Evolutionary conservation across 352 stramenopile species (phyloP).

Genomic region (Phytophthora capsici): DNA sequence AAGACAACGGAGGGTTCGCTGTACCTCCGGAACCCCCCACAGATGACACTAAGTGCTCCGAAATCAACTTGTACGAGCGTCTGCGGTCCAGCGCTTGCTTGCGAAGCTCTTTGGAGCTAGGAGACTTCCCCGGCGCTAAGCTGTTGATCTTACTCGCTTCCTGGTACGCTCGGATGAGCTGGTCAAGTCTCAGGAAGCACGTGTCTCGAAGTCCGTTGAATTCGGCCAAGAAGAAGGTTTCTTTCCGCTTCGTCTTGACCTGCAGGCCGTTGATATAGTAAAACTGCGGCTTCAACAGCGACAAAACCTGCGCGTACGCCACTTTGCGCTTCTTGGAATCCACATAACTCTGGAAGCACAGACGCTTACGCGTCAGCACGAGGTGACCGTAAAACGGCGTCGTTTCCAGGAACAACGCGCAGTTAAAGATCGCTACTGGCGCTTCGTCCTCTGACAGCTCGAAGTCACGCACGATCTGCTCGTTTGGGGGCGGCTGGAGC

Average conservation of each 20-base stretch:
- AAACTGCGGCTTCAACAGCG: constrained; percentile 82
- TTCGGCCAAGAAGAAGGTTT: constrained; percentile 81
- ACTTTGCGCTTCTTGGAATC: constrained; percentile 60
- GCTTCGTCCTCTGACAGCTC: constrained; percentile 48
- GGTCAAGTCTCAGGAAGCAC: constrained; percentile 73
- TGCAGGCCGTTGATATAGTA: constrained; percentile 88
- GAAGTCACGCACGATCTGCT: constrained; percentile 51
- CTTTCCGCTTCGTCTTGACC: constrained; percentile 67
- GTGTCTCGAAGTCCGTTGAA: constrained; percentile 80
- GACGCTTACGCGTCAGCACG: constrained; percentile 68
- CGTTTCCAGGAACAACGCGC: constrained; percentile 76
- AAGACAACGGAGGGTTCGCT: constrained; percentile 17
- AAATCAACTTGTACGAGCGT: constrained; percentile 61
- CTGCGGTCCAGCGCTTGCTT: constrained; percentile 62
- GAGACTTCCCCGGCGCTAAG: constrained; percentile 30
- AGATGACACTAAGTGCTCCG: constrained; percentile 36
- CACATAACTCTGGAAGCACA: constrained; percentile 70
- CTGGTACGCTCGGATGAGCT: constrained; percentile 73
- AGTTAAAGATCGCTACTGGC: constrained; percentile 77
- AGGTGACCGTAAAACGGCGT: constrained; percentile 78
- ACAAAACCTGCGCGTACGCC: constrained; percentile 61
- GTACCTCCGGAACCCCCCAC: constrained; percentile 4
- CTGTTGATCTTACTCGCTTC: constrained; percentile 43
- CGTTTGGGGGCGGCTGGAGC: constrained; percentile 43
- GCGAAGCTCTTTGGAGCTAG: constrained; percentile 49